Evolutionary conservation across 805 yeast genomes (phyloP).

Genomic region (Starmerella bombicola): DNA sequence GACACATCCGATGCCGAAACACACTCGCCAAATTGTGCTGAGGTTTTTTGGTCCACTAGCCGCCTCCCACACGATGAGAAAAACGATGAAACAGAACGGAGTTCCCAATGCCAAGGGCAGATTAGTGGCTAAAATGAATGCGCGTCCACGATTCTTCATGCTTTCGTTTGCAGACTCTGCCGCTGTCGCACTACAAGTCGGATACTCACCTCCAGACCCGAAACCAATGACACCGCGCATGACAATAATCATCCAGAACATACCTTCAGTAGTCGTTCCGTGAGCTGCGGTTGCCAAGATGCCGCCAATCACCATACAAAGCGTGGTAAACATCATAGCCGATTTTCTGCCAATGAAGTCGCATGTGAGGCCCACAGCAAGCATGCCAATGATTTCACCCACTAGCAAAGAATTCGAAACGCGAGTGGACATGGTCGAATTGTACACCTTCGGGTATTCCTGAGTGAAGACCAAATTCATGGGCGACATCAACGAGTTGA

Average conservation of each 20-base stretch:
- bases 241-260: constrained; percentile 70
- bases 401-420: constrained; percentile 59
- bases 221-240: constrained; percentile 64
- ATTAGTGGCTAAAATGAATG: constrained; percentile 58
- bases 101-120: constrained; percentile 66
- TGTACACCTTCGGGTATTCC: constrained; percentile 36
- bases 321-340: constrained; percentile 55
- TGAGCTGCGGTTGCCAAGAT: constrained; percentile 58
- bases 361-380: constrained; percentile 49
- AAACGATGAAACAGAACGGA: constrained; percentile 56
- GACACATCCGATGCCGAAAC: constrained; percentile 62
- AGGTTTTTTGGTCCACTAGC: constrained; percentile 34
- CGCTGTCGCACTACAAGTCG: constrained; percentile 57
- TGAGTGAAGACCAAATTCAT: constrained; percentile 43
- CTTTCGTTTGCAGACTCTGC: constrained; percentile 55
- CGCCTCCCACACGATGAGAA: constrained; percentile 54
- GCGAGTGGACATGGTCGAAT: constrained; percentile 41
- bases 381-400: constrained; percentile 61
- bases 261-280: constrained; percentile 44
- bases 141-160: constrained; percentile 44
- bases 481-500: constrained; percentile 64
- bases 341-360: constrained; percentile 54
- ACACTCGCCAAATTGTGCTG: constrained; percentile 53
- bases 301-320: constrained; percentile 51
- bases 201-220: constrained; percentile 70